A percentile compares a stretch with the other conserved stretches of the same genome.
Conservation (phyloP, 2,329 filamentous ascomycete species). For the Aspergillus fumigatiaffinis region DNA sequence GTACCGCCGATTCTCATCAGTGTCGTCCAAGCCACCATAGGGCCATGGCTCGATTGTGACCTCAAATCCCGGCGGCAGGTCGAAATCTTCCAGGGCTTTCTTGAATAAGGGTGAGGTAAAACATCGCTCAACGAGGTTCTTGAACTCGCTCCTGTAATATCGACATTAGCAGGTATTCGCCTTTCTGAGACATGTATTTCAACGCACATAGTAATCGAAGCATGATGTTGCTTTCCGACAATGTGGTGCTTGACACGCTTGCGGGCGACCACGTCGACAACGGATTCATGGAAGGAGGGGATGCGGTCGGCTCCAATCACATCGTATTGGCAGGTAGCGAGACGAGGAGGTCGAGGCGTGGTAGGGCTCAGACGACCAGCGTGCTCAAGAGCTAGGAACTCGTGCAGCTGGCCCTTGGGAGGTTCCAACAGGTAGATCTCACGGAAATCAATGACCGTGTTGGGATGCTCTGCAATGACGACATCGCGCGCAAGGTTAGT, state of each 20-base stretch:
- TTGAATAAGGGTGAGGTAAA: constrained; percentile 52
- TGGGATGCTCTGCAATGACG: constrained; percentile 25
- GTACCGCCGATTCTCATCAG: constrained; percentile 47
- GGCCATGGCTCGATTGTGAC: constrained; percentile 56
- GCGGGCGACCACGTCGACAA: constrained; percentile 46
- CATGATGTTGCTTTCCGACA: constrained; percentile 47
- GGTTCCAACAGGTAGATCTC: constrained; percentile 52
- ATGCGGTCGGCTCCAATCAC: constrained; percentile 50
- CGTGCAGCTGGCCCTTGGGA: constrained; percentile 45
- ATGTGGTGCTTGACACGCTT: constrained; percentile 43
- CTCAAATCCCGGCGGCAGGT: constrained; percentile 53
- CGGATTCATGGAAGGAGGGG: constrained; percentile 53
- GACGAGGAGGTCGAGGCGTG: constrained; percentile 45
- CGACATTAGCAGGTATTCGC: background rate
- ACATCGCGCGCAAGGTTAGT: constrained; percentile 34
- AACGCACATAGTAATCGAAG: constrained; percentile 44
- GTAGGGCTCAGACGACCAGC: constrained; percentile 37
- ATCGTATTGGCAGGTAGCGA: constrained; percentile 55
- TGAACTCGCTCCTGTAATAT: constrained; percentile 43
- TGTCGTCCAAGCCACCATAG: constrained; percentile 51
- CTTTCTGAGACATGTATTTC: background rate
- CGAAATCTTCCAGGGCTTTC: constrained; percentile 48
- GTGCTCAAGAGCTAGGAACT: constrained; percentile 49
- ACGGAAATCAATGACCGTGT: constrained; percentile 41
- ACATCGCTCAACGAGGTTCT: constrained; percentile 47